Conservation (phyloP, 176 grass and related monocot genomes). For the Oropetium thomaeum region DNA sequence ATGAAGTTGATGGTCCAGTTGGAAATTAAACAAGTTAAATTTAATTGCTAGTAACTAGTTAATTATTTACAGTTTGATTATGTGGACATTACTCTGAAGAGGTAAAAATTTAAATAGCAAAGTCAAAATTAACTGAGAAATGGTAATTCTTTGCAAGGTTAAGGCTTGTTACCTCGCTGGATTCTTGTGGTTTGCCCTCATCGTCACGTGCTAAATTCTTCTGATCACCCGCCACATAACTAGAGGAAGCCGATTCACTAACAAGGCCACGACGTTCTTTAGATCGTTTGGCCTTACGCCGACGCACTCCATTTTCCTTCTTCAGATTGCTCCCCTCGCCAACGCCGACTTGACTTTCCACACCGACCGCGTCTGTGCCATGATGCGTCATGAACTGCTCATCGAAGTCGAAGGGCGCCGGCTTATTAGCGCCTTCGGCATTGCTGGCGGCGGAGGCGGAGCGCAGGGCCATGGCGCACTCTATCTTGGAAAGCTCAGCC, state of each 20-base stretch:
- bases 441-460: not conserved
- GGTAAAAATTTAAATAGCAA: not conserved
- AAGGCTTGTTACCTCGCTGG: constrained; percentile 14
- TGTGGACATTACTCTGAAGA: not conserved
- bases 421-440: not conserved
- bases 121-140: too few species aligned
- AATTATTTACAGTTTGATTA: not conserved
- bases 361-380: not conserved
- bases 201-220: too few species aligned
- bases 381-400: not conserved
- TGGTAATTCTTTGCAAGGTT: not conserved
- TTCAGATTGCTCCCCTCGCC: constrained; percentile 8
- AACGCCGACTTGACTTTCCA: not conserved
- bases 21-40: too few species aligned
- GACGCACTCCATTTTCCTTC: not conserved
- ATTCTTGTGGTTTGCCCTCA: not conserved
- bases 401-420: too few species aligned
- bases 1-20: too few species aligned
- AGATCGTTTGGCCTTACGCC: not conserved
- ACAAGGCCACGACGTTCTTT: not conserved
- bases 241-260: not conserved
- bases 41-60: not conserved
- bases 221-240: too few species aligned
- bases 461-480: constrained; percentile 24
- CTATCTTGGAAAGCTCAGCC: constrained; percentile 36